Evolutionary conservation across 169 alveolate species (phyloP).

Genomic region (Toxoplasma gondii): DNA sequence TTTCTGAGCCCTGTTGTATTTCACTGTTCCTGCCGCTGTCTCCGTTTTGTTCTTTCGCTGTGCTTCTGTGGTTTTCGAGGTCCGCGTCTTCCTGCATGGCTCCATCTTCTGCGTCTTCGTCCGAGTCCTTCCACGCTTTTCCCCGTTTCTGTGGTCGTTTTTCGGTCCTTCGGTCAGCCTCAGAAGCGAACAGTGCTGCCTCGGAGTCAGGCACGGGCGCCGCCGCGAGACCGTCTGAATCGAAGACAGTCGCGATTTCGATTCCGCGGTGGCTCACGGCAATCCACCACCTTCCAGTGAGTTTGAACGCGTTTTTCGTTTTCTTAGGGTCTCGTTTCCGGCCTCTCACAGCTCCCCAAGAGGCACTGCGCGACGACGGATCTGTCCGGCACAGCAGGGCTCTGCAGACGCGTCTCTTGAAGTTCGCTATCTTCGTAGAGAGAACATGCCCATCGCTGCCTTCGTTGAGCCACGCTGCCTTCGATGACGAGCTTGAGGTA

Average conservation of each 20-base stretch:
- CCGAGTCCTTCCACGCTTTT: not conserved
- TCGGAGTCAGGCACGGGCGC: not conserved
- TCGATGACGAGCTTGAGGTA: not conserved
- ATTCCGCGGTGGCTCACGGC: not conserved
- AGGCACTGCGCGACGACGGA: not conserved
- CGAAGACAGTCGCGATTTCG: not conserved
- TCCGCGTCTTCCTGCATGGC: not conserved
- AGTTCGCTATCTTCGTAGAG: not conserved
- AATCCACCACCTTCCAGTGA: conserved; percentile 9
- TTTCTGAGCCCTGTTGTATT: not conserved
- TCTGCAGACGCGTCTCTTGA: not conserved
- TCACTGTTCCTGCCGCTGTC: not conserved
- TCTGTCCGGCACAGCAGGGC: not conserved
- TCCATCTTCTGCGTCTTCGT: not conserved
- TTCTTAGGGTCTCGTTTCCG: not conserved
- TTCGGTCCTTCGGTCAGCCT: not conserved
- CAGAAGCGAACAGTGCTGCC: not conserved
- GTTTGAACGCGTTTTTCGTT: not conserved
- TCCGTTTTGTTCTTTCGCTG: not conserved
- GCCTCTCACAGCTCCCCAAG: not conserved
- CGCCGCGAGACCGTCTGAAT: not conserved
- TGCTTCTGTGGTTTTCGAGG: not conserved
- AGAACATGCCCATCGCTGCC: not conserved
- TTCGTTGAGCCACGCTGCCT: too few species aligned
- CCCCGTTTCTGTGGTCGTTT: not conserved